Conservation (phyloP, 148 eudicot species). For the Fallopia convolvulus region DNA sequence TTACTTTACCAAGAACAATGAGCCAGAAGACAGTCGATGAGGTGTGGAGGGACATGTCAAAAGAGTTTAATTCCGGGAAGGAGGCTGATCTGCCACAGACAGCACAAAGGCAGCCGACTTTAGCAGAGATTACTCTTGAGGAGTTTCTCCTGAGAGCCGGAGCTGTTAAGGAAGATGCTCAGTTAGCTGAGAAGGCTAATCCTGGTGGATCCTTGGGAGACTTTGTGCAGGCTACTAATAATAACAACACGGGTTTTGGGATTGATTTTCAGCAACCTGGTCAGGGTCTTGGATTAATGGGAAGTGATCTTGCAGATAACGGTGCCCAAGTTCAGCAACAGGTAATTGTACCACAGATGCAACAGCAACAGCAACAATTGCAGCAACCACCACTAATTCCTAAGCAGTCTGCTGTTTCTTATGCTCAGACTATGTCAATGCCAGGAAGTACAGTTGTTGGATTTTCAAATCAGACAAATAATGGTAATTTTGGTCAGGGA, state of each 20-base stretch:
- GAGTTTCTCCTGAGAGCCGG: slow-evolving; percentile 87
- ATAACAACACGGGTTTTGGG: slow-evolving; percentile 28
- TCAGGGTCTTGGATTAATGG: slow-evolving; percentile 12
- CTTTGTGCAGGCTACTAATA: slow-evolving; percentile 20
- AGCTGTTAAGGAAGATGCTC: slow-evolving; percentile 68
- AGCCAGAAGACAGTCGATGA: slow-evolving; percentile 84
- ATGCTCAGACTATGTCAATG: slow-evolving; percentile 44
- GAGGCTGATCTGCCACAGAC: slow-evolving; percentile 29
- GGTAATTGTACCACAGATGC: slow-evolving; percentile 20
- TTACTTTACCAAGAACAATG: slow-evolving; percentile 70
- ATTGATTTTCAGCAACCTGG: slow-evolving; percentile 48
- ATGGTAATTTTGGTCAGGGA: slow-evolving; percentile 40
- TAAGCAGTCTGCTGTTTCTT: slow-evolving; percentile 50
- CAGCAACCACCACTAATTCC: slow-evolving; percentile 44
- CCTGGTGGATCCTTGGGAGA: slow-evolving; percentile 37
- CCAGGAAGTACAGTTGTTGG: slow-evolving; percentile 36
- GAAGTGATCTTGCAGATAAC: slow-evolving; percentile 14
- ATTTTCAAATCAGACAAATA: slow-evolving; percentile 33
- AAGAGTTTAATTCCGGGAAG: slow-evolving; percentile 36
- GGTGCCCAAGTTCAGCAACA: slow-evolving; percentile 32
- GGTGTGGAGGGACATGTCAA: slow-evolving; percentile 69
- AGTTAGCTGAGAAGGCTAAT: slow-evolving; percentile 23
- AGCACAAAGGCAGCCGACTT: slow-evolving; percentile 47
- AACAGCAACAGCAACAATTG: slow-evolving; percentile 20
- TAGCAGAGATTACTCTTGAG: slow-evolving; percentile 85